These are phyloP conservation scores for Juglanconis sp. DNA, from an alignment of 2,329 filamentous ascomycete species.

Conservation along the genomic window DNA sequence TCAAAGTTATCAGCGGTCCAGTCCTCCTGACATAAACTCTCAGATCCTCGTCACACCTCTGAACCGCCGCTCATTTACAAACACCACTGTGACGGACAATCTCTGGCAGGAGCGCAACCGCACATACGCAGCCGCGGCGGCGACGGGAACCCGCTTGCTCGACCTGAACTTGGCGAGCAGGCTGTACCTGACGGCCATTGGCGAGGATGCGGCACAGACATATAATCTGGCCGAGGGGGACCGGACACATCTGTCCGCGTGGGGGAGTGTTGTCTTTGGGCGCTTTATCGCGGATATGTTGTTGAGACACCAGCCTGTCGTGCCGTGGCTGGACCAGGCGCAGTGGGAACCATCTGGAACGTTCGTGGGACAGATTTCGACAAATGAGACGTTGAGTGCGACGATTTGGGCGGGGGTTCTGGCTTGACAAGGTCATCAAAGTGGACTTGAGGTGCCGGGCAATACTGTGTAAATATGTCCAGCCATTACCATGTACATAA, in stretches of 20 bases:
- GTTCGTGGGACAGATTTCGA: constrained; percentile 12
- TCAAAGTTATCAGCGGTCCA: no score
- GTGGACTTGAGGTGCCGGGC: no score
- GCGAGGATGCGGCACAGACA: constrained; percentile 38
- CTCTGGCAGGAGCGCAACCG: constrained; percentile 41
- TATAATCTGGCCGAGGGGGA: constrained; percentile 51
- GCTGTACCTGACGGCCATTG: constrained; percentile 49
- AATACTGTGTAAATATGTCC: no score
- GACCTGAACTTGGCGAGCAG: constrained; percentile 50
- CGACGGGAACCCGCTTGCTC: constrained; percentile 35
- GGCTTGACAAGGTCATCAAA: no score
- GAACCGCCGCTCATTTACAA: constrained; percentile 41
- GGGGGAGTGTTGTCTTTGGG: constrained; percentile 54
- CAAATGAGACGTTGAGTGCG: constrained; percentile 21
- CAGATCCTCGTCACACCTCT: constrained; percentile 49
- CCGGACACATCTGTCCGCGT: constrained; percentile 53
- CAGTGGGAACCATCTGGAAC: neutral
- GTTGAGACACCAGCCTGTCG: constrained; percentile 25
- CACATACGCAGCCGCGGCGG: constrained; percentile 42
- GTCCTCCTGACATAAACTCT: neutral
- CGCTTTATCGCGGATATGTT: constrained; percentile 54
- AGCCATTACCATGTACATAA: no score
- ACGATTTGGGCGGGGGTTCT: neutral
- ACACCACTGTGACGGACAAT: constrained; percentile 37
- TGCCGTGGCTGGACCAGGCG: constrained; percentile 3